Percentiles rank a stretch among this genome's conserved stretches.
Evolutionary conservation across 2,329 filamentous ascomycete species (phyloP).

Genomic region (Cladosporium austrohemisphaericum): DNA sequence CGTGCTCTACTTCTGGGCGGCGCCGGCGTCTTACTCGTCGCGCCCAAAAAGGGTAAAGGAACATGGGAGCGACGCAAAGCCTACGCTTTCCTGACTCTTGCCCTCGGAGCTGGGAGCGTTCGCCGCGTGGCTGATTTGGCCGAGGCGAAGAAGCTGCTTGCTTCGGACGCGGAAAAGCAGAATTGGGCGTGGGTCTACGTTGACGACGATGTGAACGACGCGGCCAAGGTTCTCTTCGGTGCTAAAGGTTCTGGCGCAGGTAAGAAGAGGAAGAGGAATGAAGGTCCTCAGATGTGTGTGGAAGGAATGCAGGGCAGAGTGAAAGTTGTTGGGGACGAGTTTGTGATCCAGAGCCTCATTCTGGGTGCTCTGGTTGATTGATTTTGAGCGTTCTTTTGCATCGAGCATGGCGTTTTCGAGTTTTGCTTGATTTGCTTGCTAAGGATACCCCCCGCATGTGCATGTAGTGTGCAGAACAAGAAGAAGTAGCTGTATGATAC

Average conservation of each 20-base stretch:
- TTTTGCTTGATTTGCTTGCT: neutral
- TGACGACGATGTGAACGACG: conserved; percentile 59
- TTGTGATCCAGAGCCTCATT: conserved; percentile 89
- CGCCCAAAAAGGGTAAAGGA: conserved; percentile 53
- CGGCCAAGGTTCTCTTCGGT: conserved; percentile 50
- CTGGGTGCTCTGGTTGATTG: conserved; percentile 69
- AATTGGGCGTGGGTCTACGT: conserved; percentile 77
- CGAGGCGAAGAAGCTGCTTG: conserved; percentile 60
- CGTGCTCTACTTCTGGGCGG: conserved; percentile 41
- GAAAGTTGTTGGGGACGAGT: conserved; percentile 73
- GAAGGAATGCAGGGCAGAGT: conserved; percentile 46
- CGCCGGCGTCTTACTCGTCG: conserved; percentile 70
- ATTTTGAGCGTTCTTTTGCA: neutral
- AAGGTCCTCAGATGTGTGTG: conserved; percentile 15
- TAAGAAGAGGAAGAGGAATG: conserved; percentile 37
- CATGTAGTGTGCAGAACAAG: no score
- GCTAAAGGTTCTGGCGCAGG: conserved; percentile 18
- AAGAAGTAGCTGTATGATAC: no score
- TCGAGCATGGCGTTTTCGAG: neutral
- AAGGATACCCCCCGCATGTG: neutral
- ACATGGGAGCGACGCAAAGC: conserved; percentile 59
- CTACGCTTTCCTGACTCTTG: conserved; percentile 76
- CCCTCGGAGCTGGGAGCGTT: conserved; percentile 67
- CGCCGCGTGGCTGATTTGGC: conserved; percentile 61
- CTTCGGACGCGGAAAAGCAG: conserved; percentile 47